Evolutionary conservation across 768 basidiomycete species (phyloP), one percentile per base, ranked within the genome.

Genomic region (Amanita rubescens): DNA sequence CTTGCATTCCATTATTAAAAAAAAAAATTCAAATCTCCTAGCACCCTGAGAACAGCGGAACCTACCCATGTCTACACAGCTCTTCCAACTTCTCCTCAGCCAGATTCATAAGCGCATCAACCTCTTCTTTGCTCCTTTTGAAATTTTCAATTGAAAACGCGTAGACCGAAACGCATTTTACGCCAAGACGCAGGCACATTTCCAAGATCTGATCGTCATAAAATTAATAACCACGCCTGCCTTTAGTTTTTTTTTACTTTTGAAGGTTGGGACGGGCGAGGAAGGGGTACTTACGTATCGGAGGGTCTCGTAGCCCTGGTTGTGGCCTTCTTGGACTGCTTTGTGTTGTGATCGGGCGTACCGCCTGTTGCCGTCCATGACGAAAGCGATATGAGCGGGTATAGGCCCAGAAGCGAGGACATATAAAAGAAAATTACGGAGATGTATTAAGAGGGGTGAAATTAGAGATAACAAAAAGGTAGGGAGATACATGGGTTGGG

Each of bases 81-180:
- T 95, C 90, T 33, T 84, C 63, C 25, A 98, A 75, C 57, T 86
- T 84, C 14, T 76, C 75, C 64, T 90, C 84, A 0, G 89, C 87
- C 45, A 99, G 67, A n/a, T 71, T 67, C 92, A 99, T 93, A 60
- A 98, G 75, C 2, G 82, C 82, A 22, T 87, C 81, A 1, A 99
- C 92, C 66, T 99, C 96, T 3, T 85, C 85, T 51, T 79, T 73
- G 0, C 87, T 78, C 19, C 96, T 80, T 57, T 90, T 90, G 72
- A 98, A 98, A 70, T 98, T 99, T 61, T 98, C 95, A 56, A 98
- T 93, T 1, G 94, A 81, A 69, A 99, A 99, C n/a, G 93, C 92
- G 61, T 95, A 99, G n/a, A 87, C 90, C 2, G 91, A 85, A 22
- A 98, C 93, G 55, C 87, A 92, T 55, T 73, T 77, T 45, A 99